Evolutionary conservation across 352 stramenopile species (phyloP).

Genomic region (Globisporangium camurandrum): DNA sequence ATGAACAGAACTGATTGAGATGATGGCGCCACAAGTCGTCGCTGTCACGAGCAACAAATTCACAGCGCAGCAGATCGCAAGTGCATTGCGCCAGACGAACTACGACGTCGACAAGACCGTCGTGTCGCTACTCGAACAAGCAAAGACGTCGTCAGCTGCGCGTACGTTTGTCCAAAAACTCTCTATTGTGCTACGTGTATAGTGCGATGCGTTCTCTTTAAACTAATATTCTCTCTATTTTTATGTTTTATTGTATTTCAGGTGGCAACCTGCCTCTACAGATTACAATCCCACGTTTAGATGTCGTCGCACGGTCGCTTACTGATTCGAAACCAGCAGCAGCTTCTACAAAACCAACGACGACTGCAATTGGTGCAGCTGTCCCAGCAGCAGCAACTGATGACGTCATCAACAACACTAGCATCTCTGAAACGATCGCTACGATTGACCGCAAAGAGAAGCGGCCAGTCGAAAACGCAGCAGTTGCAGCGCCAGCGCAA

Average conservation of each 20-base stretch:
- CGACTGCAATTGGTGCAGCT: slow-evolving; percentile 29
- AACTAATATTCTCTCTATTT: background rate
- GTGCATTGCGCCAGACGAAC: slow-evolving; percentile 61
- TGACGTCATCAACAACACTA: background rate
- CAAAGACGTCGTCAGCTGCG: slow-evolving; percentile 33
- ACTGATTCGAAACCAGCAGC: slow-evolving; percentile 20
- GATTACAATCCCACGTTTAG: slow-evolving; percentile 57
- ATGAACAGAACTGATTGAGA: slow-evolving; percentile 39
- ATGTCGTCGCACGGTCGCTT: slow-evolving; percentile 47
- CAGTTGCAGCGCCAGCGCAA: slow-evolving; percentile 22
- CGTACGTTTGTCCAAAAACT: slow-evolving; percentile 7
- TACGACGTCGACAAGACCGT: slow-evolving; percentile 77
- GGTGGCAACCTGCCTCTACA: slow-evolving; percentile 43
- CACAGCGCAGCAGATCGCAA: slow-evolving; percentile 46
- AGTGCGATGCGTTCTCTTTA: background rate
- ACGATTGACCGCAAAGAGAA: slow-evolving; percentile 15
- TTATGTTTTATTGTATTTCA: background rate
- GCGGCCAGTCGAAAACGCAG: slow-evolving; percentile 19
- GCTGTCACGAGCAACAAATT: slow-evolving; percentile 44
- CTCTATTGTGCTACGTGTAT: background rate
- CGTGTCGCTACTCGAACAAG: slow-evolving; percentile 62
- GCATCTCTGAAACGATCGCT: slow-evolving; percentile 1
- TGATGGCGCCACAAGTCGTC: slow-evolving; percentile 51
- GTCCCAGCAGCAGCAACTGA: background rate
- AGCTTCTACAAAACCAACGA: slow-evolving; percentile 36